Conservation (phyloP, 306 rosid species). For the Vigna trinervia region DNA sequence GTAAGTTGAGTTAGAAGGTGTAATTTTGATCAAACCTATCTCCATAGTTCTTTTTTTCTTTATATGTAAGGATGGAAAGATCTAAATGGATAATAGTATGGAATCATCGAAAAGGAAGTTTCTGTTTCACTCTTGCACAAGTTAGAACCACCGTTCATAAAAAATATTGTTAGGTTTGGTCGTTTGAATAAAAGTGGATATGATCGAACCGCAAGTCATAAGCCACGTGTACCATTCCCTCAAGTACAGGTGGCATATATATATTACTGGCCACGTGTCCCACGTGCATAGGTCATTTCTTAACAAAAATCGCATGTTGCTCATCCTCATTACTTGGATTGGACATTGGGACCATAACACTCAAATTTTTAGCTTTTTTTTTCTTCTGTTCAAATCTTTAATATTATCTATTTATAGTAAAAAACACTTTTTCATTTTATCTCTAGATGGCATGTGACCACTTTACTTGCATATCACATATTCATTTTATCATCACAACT, state of each 20-base stretch:
- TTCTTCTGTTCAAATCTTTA: neutral
- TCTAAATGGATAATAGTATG: too few species aligned
- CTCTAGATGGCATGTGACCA: neutral
- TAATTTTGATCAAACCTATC: too few species aligned
- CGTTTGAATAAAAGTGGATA: neutral
- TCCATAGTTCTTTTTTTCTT: too few species aligned
- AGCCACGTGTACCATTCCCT: slow-evolving; percentile 22
- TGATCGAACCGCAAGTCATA: neutral
- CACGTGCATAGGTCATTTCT: slow-evolving; percentile 34
- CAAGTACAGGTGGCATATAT: slow-evolving; percentile 28
- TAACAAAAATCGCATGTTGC: neutral
- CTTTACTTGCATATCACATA: slow-evolving; percentile 28
- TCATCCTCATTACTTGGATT: slow-evolving; percentile 4
- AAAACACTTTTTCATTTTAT: neutral
- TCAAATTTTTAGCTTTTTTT: neutral
- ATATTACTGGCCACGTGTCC: slow-evolving; percentile 27
- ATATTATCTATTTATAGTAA: neutral
- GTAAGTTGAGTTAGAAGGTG: too few species aligned
- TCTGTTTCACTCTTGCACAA: too few species aligned
- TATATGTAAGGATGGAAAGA: too few species aligned
- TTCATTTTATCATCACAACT: neutral
- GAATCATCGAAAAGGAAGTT: too few species aligned
- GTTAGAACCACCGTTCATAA: too few species aligned
- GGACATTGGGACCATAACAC: neutral
- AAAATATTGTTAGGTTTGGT: neutral